Conservation (phyloP, 1,284 basidiomycete genomes). For the Neolentinus lepideus region DNA sequence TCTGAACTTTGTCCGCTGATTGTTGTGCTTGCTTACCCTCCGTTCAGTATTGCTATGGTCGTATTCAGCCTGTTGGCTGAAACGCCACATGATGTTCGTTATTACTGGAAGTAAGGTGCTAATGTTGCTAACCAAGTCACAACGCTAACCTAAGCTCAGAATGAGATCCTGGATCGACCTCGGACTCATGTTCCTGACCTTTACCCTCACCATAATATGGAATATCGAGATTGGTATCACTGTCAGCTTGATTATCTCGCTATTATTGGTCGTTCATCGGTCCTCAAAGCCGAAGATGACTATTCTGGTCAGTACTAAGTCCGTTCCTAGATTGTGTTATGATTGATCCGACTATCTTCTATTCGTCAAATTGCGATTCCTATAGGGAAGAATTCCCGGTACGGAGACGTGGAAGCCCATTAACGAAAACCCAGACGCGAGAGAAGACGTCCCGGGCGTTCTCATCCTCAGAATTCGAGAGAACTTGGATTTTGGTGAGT, state of each 20-base stretch:
- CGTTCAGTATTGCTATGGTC: conserved; percentile 68
- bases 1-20: conserved; percentile 8
- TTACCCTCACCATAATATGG: conserved; percentile 74
- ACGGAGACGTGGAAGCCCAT: conserved; percentile 80
- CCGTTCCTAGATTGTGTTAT: background rate
- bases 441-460: conserved; percentile 71
- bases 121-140: conserved; percentile 1
- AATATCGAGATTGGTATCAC: conserved; percentile 82
- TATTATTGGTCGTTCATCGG: conserved; percentile 82
- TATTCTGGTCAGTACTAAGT: conserved; percentile 40
- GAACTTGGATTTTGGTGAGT: conserved; percentile 72
- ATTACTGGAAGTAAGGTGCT: conserved; percentile 66
- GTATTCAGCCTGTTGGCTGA: conserved; percentile 83
- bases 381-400: conserved; percentile 71
- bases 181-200: conserved; percentile 78
- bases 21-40: background rate
- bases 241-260: conserved; percentile 76
- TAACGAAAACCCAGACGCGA: conserved; percentile 69
- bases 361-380: too few species aligned
- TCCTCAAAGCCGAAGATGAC: conserved; percentile 75
- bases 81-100: conserved; percentile 79
- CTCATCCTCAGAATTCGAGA: conserved; percentile 80
- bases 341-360: background rate
- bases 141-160: conserved; percentile 25
- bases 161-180: conserved; percentile 89